These are phyloP conservation scores for Hypoxylon rubiginosum DNA, from an alignment of 2,329 filamentous ascomycete species.

Conservation along the genomic window DNA sequence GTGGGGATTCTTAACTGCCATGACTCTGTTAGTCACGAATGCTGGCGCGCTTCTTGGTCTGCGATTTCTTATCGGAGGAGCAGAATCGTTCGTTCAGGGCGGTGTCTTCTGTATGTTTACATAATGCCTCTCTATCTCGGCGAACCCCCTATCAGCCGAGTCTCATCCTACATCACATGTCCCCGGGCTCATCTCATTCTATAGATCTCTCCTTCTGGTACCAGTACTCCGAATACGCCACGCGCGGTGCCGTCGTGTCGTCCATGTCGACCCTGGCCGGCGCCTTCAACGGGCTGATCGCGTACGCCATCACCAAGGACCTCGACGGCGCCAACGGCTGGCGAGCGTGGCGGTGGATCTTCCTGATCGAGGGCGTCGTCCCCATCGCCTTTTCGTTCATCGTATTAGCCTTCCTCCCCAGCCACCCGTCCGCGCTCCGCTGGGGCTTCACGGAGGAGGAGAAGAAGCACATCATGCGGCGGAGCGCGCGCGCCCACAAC, in stretches of 20 bases:
- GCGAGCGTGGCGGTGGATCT: constrained; percentile 46
- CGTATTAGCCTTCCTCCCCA: constrained; percentile 40
- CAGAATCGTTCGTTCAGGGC: constrained; percentile 46
- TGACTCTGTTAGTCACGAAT: constrained; percentile 40
- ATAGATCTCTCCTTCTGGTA: constrained; percentile 49
- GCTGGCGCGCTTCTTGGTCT: constrained; percentile 35
- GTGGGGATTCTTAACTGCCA: constrained; percentile 46
- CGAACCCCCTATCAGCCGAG: not conserved
- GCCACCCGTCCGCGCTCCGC: constrained; percentile 32
- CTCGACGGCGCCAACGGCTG: constrained; percentile 44
- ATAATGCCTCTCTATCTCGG: too few relatives aligned
- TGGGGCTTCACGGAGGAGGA: constrained; percentile 43
- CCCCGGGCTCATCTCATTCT: constrained; percentile 1
- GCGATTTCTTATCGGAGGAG: constrained; percentile 42
- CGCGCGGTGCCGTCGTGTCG: constrained; percentile 44
- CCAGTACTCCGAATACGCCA: constrained; percentile 45
- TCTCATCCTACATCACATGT: not conserved
- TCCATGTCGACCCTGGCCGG: constrained; percentile 44
- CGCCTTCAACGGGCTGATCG: constrained; percentile 47
- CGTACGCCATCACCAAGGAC: constrained; percentile 39
- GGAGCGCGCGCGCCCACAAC: constrained; percentile 43
- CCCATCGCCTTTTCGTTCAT: constrained; percentile 43
- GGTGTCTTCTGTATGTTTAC: constrained; percentile 43
- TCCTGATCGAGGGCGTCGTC: constrained; percentile 44
- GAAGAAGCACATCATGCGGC: constrained; percentile 38